Conservation (phyloP, 495 filamentous ascomycete genomes). For the Hypoxylon crocopeplum region DNA sequence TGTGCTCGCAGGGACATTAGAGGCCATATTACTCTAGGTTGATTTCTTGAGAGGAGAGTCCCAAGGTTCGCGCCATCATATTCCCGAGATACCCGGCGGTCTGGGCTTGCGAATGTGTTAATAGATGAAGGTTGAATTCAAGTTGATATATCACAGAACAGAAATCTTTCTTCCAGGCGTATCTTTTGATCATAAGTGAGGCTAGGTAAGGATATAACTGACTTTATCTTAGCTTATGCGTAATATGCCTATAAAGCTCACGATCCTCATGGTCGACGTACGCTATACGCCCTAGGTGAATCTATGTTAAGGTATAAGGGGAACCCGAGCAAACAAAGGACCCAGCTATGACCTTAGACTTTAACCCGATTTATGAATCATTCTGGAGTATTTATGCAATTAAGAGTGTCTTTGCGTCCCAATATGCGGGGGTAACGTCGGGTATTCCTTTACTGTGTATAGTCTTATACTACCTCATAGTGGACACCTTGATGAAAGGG, state of each 20-base stretch:
- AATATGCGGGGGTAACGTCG: conserved; percentile 9
- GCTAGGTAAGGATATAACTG: too few relatives aligned
- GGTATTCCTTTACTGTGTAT: not conserved
- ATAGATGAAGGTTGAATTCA: conserved; percentile 4
- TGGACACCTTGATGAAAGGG: conserved; percentile 14
- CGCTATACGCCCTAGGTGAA: too few relatives aligned
- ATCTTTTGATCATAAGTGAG: too few relatives aligned
- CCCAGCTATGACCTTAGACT: conserved; percentile 3
- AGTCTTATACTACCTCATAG: conserved; percentile 1
- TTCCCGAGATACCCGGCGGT: conserved; percentile 24
- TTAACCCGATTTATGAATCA: not conserved
- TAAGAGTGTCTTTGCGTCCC: conserved; percentile 4
- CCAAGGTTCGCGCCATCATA: conserved; percentile 1
- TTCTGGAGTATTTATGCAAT: conserved; percentile 8
- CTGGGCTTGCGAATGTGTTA: conserved; percentile 1
- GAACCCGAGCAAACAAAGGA: too few relatives aligned
- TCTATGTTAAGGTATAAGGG: too few relatives aligned
- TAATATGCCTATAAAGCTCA: too few relatives aligned
- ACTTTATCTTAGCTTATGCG: too few relatives aligned
- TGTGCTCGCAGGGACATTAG: not conserved
- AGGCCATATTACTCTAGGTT: not conserved
- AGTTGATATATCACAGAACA: not conserved
- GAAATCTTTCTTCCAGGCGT: too few relatives aligned
- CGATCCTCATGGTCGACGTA: too few relatives aligned
- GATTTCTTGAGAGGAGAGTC: not conserved